Evolutionary conservation across 129 eudicot genomes (phyloP), one percentile per base, ranked within the genome.

Genomic region (Scalesia atractyloides): DNA sequence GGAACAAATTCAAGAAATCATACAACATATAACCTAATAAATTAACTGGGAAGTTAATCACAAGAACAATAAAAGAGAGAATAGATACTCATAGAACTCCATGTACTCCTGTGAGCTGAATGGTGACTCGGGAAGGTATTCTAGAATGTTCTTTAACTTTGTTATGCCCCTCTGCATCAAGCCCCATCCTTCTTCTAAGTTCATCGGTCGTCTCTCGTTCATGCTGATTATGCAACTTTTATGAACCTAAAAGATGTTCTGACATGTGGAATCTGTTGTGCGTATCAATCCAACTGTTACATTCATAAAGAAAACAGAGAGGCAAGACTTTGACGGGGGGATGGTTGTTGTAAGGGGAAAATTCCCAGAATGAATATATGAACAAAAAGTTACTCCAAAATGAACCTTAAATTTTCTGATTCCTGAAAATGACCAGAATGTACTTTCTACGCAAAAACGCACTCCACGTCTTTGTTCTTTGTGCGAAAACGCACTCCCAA

Each of bases 81-180:
- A 71, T 73, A 75, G 76, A 70, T 88, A 91, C 96, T 96, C 85
- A 76, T 92, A 92, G 56, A 89, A 96, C 90, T 83, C 84, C 95
- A 89, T 89, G 85, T 89, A 92, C 57, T 92, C 98, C 82, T 92
- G 92, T 5, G 98, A 87, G 81, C 85, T 92, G 82, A 92, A 92
- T 36, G 87, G 98, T 2, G 98, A 90, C 82, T 92, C 98, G 14
- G 95, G 92, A 75, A 85, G 79, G 14, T 96, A 88, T 85, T 92
- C 98, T 22, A 92, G 77, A 65, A 92, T 92, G 53, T 76, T 87
- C 87, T 89, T 92, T 51, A 92, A 73, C 84, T 92, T 92, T n/a
- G 83, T 85, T 34, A 92, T 89, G 26, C 98, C 98, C 78, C 83
- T 85, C 73, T 89, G 91, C 88, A 89, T 85, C 58, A 87, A 85